Evolutionary conservation across 495 filamentous ascomycete species (phyloP).

Genomic region (Penicillium malachiteum): DNA sequence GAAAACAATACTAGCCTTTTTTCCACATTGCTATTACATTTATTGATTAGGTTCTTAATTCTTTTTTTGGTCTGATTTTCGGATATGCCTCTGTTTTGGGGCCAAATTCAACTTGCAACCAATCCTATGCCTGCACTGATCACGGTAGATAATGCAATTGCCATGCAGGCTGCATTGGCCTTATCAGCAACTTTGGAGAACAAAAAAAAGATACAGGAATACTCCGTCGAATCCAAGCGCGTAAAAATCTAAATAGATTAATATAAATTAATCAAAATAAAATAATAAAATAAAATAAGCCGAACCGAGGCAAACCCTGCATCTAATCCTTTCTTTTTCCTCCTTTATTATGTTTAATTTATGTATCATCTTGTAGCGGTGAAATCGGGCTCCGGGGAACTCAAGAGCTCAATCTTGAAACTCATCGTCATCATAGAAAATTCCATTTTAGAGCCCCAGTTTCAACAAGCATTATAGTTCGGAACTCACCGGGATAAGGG

Average conservation of each 20-base stretch:
- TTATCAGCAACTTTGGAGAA: conserved; percentile 12
- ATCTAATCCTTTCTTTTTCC: not conserved
- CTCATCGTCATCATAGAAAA: not conserved
- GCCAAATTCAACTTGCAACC: not conserved
- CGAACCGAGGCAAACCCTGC: not conserved
- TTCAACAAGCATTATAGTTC: not conserved
- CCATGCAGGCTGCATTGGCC: conserved; percentile 20
- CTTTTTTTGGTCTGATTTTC: too few species aligned
- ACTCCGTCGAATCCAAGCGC: too few species aligned
- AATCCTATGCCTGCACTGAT: conserved; percentile 14
- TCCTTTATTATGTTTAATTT: too few species aligned
- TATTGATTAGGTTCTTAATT: too few species aligned
- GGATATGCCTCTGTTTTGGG: not conserved
- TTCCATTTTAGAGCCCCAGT: not conserved
- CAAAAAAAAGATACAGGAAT: not conserved
- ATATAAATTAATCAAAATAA: not conserved
- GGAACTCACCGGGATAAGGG: conserved; percentile 19
- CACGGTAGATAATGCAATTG: conserved; percentile 30
- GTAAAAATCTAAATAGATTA: not conserved
- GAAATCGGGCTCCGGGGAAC: not conserved
- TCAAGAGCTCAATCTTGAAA: too few species aligned
- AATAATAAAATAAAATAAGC: not conserved
- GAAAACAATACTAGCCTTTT: too few species aligned
- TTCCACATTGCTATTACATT: too few species aligned
- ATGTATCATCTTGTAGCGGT: not conserved